phyloP scores from a whole-genome alignment of 2,329 filamentous ascomycete genomes.

The Trichoderma arundinaceum region DNA sequence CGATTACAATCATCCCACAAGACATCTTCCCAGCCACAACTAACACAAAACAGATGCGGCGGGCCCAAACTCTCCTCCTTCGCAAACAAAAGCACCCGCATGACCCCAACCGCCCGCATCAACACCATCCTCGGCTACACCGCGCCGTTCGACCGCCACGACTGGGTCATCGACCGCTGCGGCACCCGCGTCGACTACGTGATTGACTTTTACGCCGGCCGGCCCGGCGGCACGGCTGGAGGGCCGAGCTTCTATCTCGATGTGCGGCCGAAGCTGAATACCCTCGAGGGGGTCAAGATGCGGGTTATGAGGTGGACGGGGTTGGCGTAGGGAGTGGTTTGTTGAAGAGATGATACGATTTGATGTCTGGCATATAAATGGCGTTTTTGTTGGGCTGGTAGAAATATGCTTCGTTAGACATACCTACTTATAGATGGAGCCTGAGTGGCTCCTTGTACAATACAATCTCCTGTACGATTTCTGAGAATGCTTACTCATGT shows the following conservation, averaged over 20 bases:
- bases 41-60: slow-evolving; percentile 55
- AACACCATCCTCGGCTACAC: slow-evolving; percentile 89
- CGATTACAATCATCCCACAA: background rate
- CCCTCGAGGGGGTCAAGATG: slow-evolving; percentile 72
- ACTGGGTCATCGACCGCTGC: slow-evolving; percentile 96
- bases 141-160: slow-evolving; percentile 91
- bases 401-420: background rate
- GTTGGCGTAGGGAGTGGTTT: slow-evolving; percentile 46
- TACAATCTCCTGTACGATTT: slow-evolving; percentile 16
- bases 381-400: slow-evolving; percentile 1
- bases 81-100: slow-evolving; percentile 68
- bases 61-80: slow-evolving; percentile 87
- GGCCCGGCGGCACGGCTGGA: slow-evolving; percentile 46
- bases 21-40: too few relatives aligned
- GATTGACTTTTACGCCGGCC: slow-evolving; percentile 95
- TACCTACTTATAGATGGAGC: slow-evolving; percentile 10
- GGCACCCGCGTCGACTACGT: slow-evolving; percentile 88
- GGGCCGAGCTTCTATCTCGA: slow-evolving; percentile 69
- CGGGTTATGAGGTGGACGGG: slow-evolving; percentile 58
- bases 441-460: slow-evolving; percentile 2
- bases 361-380: background rate
- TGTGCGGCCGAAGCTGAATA: slow-evolving; percentile 71
- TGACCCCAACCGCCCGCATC: slow-evolving; percentile 83
- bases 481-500: background rate
- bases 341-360: background rate